Base-by-base conservation (phyloP, 164 flowering plant species). In the Taxillus chinensis region DNA sequence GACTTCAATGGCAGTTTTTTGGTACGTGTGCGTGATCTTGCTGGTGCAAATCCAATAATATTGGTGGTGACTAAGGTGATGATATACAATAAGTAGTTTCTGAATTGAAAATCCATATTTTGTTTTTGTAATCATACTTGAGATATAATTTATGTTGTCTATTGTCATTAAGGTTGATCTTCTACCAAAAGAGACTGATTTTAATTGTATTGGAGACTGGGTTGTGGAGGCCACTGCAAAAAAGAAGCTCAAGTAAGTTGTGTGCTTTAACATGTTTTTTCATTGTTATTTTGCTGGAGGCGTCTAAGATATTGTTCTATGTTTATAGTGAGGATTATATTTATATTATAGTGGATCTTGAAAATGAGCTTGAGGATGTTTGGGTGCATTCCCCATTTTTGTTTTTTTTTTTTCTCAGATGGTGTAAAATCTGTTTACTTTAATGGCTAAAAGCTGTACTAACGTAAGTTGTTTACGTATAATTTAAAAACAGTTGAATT, bases 1-100 rank as follows among this genome's bases (percentile, higher is more conserved):
- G 99, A 93, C 73, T 93, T 93, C 83, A 93, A 84, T 75, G 99
- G 99, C 66, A 93, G 99, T 69, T 93, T 93, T 74, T 73, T 93
- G 83, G 81, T 87, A 63, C 97, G 81, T 52, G 78, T 93, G 14
- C 96, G 99, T 67, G 99, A 90, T 75, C 82, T 90, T 72, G 91
- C 79, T 70, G 99, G 97, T 78, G 88, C 95, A 66, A 93, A 93
- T 82, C 98, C 98, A 17, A 90, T 93, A 52, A 85, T 90, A 70
- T 70, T 93, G 62, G 98, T 93, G 65, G 69, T 93, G 57, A 93
- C 99, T 53, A 93, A 93, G 96, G 99, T 93, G 73, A 61, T 59
- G 38, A 41, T 57, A 7, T 60, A 42, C 51, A 8, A 16, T 50
- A 6, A 52, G 27, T 45, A 27, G 6, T 65, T 51, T 51, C 54